Evolutionary conservation across 176 grass and related monocot genomes (phyloP), one percentile per base, ranked within the genome.

Genomic region (Musa itinerans): DNA sequence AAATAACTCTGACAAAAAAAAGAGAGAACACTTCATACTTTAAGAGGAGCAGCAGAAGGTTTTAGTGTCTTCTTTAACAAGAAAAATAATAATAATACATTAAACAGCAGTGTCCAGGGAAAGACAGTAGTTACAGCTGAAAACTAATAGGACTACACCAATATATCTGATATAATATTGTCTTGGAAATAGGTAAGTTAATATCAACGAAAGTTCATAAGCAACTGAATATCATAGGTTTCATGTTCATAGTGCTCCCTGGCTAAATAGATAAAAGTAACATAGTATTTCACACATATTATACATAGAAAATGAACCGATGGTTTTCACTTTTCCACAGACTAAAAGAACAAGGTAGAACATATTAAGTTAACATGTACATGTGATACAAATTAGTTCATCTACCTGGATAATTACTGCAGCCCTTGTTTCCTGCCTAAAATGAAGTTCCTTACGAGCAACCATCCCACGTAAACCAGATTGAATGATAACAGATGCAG

Each of bases 341-440:
- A 67, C 21, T 25, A 67, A 50, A 21, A 52, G 43, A 56, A 73
- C 3, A 24, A 50, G 14, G 2, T 9, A 50, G 2, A 27, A 12
- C 43, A 73, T 73, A 55, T 25, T 25, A 73, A 20, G 20, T 54
- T 73, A 23, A 52, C 10, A 9, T 25, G 15, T 54, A 25, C 9
- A 26, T 16, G 66, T 48, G 7, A 73, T 3, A 73, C 1, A 74
- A 16, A 16, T 26, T 25, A 25, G 29, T 65, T 14, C 20, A 64
- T 73, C 9, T 73, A 99, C 95, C 90, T 99, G 95, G 80, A 99
- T 99, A 85, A 84, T 80, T 59, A 86, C 79, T 55, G 83, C 86
- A 75, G 95, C 88, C 84, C 83, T 94, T 78, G 84, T 89, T 76
- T 85, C 75, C 75, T 54, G 76, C 52, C 84, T 86, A 83, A 78